phyloP scores from a whole-genome alignment of 139 green algal species.

The Dunaliella primolecta region DNA sequence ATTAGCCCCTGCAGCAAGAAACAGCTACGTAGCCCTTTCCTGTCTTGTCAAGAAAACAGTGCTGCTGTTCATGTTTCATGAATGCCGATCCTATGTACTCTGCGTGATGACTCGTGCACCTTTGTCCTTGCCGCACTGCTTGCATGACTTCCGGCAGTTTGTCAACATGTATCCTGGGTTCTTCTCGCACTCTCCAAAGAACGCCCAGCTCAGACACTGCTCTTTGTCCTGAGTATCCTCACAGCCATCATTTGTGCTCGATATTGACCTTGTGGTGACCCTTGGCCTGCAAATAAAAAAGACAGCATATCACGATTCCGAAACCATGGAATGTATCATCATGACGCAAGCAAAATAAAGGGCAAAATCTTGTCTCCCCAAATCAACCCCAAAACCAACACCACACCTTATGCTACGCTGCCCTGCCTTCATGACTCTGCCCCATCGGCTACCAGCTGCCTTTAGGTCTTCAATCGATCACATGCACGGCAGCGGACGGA shows the following conservation, averaged over 20 bases:
- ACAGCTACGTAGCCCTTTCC: too few species aligned
- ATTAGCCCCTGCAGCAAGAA: too few species aligned
- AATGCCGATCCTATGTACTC: neutral
- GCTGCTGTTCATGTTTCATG: too few species aligned
- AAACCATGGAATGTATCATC: neutral
- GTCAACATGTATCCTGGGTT: slow-evolving; percentile 44
- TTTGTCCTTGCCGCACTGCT: slow-evolving; percentile 16
- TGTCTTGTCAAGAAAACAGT: too few species aligned
- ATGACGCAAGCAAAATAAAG: neutral
- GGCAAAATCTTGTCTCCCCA: neutral
- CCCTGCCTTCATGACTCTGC: too few species aligned
- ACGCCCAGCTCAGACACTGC: slow-evolving; percentile 53
- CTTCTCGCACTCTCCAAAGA: slow-evolving; percentile 53
- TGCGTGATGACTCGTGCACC: neutral
- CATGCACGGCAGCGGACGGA: too few species aligned
- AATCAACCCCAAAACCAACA: too few species aligned
- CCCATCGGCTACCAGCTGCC: too few species aligned
- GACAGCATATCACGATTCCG: neutral
- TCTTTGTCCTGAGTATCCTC: slow-evolving; percentile 45
- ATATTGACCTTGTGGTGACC: too few species aligned
- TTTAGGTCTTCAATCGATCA: too few species aligned
- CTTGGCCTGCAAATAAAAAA: neutral
- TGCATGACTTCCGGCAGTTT: slow-evolving; percentile 40
- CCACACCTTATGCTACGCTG: too few species aligned
- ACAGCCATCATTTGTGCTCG: slow-evolving; percentile 19